Conservation (phyloP, 1,284 basidiomycete species). For the Heterobasidion parviporum region DNA sequence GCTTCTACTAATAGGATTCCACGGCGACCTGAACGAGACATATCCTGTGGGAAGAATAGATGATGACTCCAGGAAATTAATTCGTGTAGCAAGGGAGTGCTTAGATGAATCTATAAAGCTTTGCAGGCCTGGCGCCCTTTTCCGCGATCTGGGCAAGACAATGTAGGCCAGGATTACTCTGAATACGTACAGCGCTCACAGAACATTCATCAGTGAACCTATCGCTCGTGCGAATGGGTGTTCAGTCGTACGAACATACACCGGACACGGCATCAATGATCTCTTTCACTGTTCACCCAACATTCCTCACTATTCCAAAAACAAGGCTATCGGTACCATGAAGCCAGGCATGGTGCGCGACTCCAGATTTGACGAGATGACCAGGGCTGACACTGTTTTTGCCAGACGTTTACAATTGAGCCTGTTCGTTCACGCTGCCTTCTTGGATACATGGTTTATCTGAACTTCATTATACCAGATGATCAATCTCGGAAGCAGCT, state of each 20-base stretch:
- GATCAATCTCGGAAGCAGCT: constrained; percentile 80
- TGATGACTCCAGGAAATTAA: constrained; percentile 74
- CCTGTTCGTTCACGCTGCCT: constrained; percentile 44
- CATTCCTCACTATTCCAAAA: constrained; percentile 83
- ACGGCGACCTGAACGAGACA: constrained; percentile 86
- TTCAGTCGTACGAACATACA: constrained; percentile 81
- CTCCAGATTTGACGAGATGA: background rate
- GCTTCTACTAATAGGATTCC: constrained; percentile 51
- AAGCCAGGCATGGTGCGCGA: constrained; percentile 71
- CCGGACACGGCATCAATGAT: constrained; percentile 86
- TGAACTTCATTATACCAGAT: constrained; percentile 44
- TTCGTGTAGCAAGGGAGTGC: constrained; percentile 72
- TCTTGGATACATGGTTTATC: constrained; percentile 14
- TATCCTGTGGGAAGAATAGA: constrained; percentile 87
- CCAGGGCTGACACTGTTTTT: background rate
- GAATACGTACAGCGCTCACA: background rate
- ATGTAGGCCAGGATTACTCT: constrained; percentile 51
- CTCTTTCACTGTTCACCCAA: constrained; percentile 74
- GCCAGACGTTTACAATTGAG: constrained; percentile 69
- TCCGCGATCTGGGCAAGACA: constrained; percentile 75
- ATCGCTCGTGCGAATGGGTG: constrained; percentile 75
- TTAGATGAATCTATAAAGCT: constrained; percentile 83
- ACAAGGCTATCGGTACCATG: constrained; percentile 78
- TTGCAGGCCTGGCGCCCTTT: constrained; percentile 85
- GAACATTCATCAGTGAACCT: constrained; percentile 51